A percentile compares a stretch with the other conserved stretches of the same genome.
These are phyloP conservation scores for Puccinia polysora DNA, from an alignment of 1,284 basidiomycete genomes.

Conservation along the genomic window DNA sequence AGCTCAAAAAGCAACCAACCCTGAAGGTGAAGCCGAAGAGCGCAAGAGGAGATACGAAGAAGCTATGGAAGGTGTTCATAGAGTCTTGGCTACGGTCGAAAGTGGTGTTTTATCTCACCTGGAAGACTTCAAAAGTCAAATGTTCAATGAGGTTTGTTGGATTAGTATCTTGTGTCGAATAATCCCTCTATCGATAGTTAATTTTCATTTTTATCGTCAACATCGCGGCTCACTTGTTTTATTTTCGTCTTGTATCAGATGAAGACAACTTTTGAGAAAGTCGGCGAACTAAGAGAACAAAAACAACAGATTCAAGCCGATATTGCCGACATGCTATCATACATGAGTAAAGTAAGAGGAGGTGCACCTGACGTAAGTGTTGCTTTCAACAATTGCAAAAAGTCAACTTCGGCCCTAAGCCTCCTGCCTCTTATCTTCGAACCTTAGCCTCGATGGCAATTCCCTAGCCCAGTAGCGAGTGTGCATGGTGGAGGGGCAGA, in stretches of 20 bases:
- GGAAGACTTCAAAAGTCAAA: conserved; percentile 38
- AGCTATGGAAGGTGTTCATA: conserved; percentile 26
- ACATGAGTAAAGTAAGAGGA: conserved; percentile 44
- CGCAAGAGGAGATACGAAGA: conserved; percentile 25
- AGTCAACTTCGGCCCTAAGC: neutral
- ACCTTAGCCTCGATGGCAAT: conserved; percentile 40
- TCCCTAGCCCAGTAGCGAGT: neutral
- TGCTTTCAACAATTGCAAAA: neutral
- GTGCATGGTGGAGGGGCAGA: neutral
- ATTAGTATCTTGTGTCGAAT: neutral
- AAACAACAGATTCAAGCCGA: conserved; percentile 44
- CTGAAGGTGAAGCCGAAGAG: conserved; percentile 21
- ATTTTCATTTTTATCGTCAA: neutral
- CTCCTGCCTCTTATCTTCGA: neutral
- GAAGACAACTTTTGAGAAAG: conserved; percentile 42
- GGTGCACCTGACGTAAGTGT: conserved; percentile 42
- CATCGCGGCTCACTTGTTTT: neutral
- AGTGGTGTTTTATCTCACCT: conserved; percentile 40
- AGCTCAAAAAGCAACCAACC: neutral
- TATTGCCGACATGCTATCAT: conserved; percentile 40
- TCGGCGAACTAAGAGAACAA: conserved; percentile 38
- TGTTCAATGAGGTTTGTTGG: conserved; percentile 40
- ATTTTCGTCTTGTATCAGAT: conserved; percentile 22
- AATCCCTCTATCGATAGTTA: neutral
- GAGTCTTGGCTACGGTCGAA: conserved; percentile 40